These are phyloP conservation scores for Alternaria brassicicola DNA, from an alignment of 2,329 filamentous ascomycete species.

Conservation along the genomic window DNA sequence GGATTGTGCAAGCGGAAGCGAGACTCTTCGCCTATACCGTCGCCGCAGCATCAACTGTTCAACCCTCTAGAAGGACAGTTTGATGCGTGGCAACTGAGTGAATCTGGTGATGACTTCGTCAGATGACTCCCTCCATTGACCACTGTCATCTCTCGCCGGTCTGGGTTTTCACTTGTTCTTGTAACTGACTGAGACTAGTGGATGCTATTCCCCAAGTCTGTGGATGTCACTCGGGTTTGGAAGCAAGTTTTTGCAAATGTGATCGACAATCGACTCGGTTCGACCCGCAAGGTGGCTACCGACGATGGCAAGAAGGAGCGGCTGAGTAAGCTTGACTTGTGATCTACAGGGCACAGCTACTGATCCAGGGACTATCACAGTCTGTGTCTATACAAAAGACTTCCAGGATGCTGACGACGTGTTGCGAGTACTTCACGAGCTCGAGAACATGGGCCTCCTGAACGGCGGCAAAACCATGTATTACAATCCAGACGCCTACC, in stretches of 20 bases:
- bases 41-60: slow-evolving; percentile 26
- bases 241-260: slow-evolving; percentile 69
- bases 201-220: slow-evolving; percentile 70
- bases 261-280: slow-evolving; percentile 71
- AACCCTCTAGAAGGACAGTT: slow-evolving; percentile 64
- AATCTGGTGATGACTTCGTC: slow-evolving; percentile 70
- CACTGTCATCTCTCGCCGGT: slow-evolving; percentile 39
- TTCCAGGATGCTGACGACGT: slow-evolving; percentile 74
- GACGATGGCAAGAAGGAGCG: slow-evolving; percentile 53
- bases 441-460: slow-evolving; percentile 68
- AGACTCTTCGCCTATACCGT: slow-evolving; percentile 10
- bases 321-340: slow-evolving; percentile 56
- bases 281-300: slow-evolving; percentile 74
- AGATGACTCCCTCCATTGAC: slow-evolving; percentile 70
- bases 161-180: neutral
- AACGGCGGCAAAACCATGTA: slow-evolving; percentile 63
- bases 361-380: neutral
- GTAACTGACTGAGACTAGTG: slow-evolving; percentile 57
- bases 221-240: slow-evolving; percentile 69
- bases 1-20: slow-evolving; percentile 20
- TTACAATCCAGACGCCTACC: slow-evolving; percentile 74
- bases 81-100: slow-evolving; percentile 66
- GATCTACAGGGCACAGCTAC: neutral
- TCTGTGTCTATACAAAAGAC: slow-evolving; percentile 77
- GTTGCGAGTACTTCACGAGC: slow-evolving; percentile 65